Percentiles rank a stretch among this genome's conserved stretches.
Conservation (phyloP, 345 rosid species). For the Sisymbrium irio region DNA sequence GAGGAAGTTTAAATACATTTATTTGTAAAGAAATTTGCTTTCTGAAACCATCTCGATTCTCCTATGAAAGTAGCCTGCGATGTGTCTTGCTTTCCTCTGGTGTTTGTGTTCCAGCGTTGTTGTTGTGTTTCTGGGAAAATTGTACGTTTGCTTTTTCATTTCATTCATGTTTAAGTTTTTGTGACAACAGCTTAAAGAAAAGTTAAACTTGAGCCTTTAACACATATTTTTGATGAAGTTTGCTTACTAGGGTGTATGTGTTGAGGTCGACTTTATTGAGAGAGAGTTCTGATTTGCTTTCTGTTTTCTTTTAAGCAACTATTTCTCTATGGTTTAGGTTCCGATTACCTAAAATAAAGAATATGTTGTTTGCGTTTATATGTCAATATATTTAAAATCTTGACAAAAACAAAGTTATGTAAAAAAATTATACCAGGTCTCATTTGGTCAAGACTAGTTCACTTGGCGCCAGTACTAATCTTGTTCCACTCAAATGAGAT, state of each 20-base stretch:
- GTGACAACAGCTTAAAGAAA: background rate
- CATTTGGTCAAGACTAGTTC: background rate
- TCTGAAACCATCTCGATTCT: slow-evolving; percentile 4
- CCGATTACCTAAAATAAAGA: background rate
- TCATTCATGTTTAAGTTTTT: background rate
- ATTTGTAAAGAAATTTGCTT: slow-evolving; percentile 35
- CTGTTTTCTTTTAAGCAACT: background rate
- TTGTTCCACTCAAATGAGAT: background rate
- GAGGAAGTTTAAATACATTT: slow-evolving; percentile 32
- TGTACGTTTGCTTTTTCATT: background rate
- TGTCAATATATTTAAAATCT: background rate
- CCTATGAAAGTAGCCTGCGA: background rate
- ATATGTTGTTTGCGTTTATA: background rate
- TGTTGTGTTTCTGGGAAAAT: background rate
- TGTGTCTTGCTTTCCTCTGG: slow-evolving; percentile 1
- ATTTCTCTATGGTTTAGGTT: background rate
- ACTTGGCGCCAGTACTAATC: background rate
- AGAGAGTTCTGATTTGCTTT: too few relatives aligned
- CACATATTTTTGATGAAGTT: background rate
- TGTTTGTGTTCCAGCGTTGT: background rate
- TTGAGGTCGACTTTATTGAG: too few relatives aligned
- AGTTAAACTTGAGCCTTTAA: background rate
- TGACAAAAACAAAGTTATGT: too few relatives aligned
- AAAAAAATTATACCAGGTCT: too few relatives aligned
- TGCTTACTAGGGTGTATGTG: background rate